Conservation (phyloP, 1,284 basidiomycete species). For the Tilletiaria anomala region DNA sequence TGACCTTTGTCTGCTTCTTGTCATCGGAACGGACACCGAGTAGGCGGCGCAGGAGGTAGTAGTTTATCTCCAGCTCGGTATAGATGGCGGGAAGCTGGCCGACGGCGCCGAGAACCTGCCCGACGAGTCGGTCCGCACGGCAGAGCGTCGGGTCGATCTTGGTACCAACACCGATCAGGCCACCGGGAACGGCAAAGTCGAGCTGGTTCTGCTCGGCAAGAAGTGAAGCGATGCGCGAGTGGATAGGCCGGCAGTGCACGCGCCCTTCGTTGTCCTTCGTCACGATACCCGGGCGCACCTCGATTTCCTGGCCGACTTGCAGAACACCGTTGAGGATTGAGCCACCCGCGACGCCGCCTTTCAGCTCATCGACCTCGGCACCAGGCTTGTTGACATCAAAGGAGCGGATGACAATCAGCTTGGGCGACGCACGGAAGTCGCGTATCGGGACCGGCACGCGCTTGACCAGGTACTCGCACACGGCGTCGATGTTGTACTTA, state of each 20-base stretch:
- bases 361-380: constrained; percentile 86
- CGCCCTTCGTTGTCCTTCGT: constrained; percentile 84
- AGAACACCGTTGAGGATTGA: constrained; percentile 88
- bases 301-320: constrained; percentile 77
- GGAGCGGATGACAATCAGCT: constrained; percentile 95
- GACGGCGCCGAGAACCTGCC: constrained; percentile 85
- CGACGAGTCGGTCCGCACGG: constrained; percentile 87
- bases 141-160: constrained; percentile 91
- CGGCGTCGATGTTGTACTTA: constrained; percentile 99
- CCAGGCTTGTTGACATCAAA: constrained; percentile 99
- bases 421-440: constrained; percentile 79
- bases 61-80: constrained; percentile 74
- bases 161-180: constrained; percentile 93
- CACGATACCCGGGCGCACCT: constrained; percentile 92
- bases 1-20: constrained; percentile 84
- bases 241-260: constrained; percentile 84
- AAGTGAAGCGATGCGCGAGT: constrained; percentile 75
- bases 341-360: constrained; percentile 95
- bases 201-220: constrained; percentile 90
- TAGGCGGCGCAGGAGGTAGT: constrained; percentile 52
- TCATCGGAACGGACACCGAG: constrained; percentile 97
- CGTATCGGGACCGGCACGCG: constrained; percentile 85
- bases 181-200: constrained; percentile 90
- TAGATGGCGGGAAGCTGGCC: constrained; percentile 87
- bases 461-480: constrained; percentile 96